phyloP scores from a whole-genome alignment of 1,284 basidiomycete species.

The Pseudozyma sp. region DNA sequence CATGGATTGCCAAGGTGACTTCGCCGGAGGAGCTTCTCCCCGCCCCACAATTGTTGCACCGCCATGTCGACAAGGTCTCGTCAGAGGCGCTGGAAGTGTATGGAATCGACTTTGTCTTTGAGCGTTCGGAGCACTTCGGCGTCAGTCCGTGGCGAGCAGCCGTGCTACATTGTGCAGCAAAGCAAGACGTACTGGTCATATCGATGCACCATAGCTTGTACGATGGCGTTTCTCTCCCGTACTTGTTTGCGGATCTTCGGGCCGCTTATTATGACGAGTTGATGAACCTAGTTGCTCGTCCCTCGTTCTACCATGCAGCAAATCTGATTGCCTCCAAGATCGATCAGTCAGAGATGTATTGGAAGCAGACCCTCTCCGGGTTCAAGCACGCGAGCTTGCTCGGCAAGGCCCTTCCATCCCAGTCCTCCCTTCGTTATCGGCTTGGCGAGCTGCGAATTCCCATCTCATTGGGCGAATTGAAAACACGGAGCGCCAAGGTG shows the following conservation, averaged over 20 bases:
- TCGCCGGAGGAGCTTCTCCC: not conserved
- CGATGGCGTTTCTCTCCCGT: constrained; percentile 21
- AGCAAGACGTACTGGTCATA: constrained; percentile 8
- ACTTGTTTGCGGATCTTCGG: constrained; percentile 14
- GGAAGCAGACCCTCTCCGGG: constrained; percentile 1
- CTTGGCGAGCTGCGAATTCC: constrained; percentile 3
- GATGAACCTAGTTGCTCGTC: constrained; percentile 1
- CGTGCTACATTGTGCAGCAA: constrained; percentile 4
- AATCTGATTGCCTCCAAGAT: constrained; percentile 5
- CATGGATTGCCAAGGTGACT: constrained; percentile 7
- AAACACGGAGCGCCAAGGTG: constrained; percentile 6
- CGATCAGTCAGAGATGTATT: constrained; percentile 5
- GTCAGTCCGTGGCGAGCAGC: constrained; percentile 17
- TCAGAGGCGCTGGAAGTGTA: not conserved
- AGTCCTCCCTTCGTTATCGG: not conserved
- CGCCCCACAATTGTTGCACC: not conserved
- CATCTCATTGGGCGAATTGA: constrained; percentile 1
- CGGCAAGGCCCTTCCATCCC: too few species aligned
- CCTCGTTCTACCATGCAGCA: constrained; percentile 6
- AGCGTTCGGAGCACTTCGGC: constrained; percentile 5
- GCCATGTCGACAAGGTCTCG: not conserved
- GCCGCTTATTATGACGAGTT: constrained; percentile 4
- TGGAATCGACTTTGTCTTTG: constrained; percentile 5
- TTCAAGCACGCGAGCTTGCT: constrained; percentile 7
- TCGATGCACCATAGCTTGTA: constrained; percentile 29